Base-by-base conservation (phyloP, 768 basidiomycete species). In the Phaffia tasmanica region DNA sequence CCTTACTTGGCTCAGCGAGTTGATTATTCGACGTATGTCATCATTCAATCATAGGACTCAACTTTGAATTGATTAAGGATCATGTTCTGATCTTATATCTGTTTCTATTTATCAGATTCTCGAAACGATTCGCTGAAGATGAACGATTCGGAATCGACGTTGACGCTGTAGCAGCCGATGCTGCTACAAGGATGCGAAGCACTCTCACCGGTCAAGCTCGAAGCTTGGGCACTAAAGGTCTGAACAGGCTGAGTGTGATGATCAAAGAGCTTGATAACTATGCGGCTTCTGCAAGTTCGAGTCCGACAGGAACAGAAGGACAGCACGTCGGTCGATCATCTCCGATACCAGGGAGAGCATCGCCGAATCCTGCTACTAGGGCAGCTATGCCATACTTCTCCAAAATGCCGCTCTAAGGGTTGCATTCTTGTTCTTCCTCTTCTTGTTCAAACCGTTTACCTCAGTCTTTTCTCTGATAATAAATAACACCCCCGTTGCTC, bases 1-100 rank as follows among this genome's bases (percentile, higher is more conserved):
- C 95, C 94, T 0, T 99, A 95, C 74, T 82, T 99, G 15, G 83
- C 86, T 49, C 85, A 91, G 72, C 84, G 95, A 58, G 87, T 86
- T 70, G 95, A 99, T 75, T 99, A 90, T 84, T 83, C 83, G 50
- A 58, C 56, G 14, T 42, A 11, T 5, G 35, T 42, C 11, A 5
- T 11, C 6, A 42, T 42, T 42, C 11, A 4, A 42, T n/a, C 35
- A 11, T 42, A 5, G 35, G 11, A 5, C 11, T 42, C 11, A 11
- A 42, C 4, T 4, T 42, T 11, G 35, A 42, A 11, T 42, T 5
- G 35, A 11, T 42, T 42, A 11, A 42, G 35, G 35, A 42, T 42
- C 11, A 42, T 42, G 35, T 42, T 42, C 35, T 42, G 35, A 42
- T 11, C 35, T 42, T 42, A 4, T 42, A 11, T 11, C 35, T 42